A percentile compares a stretch with the other conserved stretches of the same genome.
Evolutionary conservation across 2,329 filamentous ascomycete species (phyloP).

Genomic region (Phoma sp.): DNA sequence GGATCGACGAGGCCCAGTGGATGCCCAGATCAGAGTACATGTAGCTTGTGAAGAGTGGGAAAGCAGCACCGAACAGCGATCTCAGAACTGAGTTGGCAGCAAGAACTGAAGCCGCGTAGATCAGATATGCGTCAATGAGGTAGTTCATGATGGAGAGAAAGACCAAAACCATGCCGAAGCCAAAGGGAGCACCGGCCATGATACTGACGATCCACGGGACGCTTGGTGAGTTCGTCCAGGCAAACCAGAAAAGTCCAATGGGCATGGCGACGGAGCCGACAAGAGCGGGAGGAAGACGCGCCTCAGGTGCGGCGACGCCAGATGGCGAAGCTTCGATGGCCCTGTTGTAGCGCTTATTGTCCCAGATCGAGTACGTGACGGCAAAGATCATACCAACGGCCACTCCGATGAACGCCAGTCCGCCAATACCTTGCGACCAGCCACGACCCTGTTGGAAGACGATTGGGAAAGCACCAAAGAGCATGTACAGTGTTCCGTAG

Average conservation of each 20-base stretch:
- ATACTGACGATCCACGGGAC: constrained; percentile 62
- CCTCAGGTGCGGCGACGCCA: constrained; percentile 57
- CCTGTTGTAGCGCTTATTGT: constrained; percentile 45
- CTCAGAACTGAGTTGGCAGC: constrained; percentile 54
- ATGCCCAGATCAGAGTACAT: constrained; percentile 55
- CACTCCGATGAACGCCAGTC: constrained; percentile 42
- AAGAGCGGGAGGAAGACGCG: constrained; percentile 65
- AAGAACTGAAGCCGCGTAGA: constrained; percentile 31
- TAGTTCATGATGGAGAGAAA: constrained; percentile 64
- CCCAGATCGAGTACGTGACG: constrained; percentile 35
- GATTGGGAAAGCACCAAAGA: constrained; percentile 57
- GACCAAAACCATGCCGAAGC: constrained; percentile 44
- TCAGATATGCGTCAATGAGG: constrained; percentile 66
- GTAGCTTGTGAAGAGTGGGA: constrained; percentile 56
- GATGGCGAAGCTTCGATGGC: constrained; percentile 26
- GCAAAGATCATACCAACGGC: constrained; percentile 25
- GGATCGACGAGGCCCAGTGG: constrained; percentile 56
- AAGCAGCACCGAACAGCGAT: constrained; percentile 53
- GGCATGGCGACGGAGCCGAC: constrained; percentile 67
- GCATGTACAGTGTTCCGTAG: constrained; percentile 55
- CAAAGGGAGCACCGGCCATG: constrained; percentile 56
- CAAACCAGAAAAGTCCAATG: constrained; percentile 42
- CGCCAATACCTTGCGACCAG: constrained; percentile 47
- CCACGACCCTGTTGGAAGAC: constrained; percentile 44
- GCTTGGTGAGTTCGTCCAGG: constrained; percentile 50